These are phyloP conservation scores for Discostella stelligera DNA, from an alignment of 352 stramenopile genomes.

Conservation along the genomic window DNA sequence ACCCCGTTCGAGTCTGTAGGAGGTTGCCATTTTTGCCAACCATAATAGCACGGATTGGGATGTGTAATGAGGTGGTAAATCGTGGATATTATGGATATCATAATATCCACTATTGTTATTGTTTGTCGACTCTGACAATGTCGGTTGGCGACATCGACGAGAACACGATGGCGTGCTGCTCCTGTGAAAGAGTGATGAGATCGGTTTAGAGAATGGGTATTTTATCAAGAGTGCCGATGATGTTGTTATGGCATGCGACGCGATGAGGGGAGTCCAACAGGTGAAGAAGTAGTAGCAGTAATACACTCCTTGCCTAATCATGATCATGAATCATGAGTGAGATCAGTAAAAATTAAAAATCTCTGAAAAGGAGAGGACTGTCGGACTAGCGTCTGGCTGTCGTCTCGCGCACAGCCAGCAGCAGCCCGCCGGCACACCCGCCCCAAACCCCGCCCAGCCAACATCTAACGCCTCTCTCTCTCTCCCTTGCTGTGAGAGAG, in stretches of 20 bases:
- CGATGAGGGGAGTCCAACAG: neutral
- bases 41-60: constrained; percentile 28
- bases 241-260: neutral
- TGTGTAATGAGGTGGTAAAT: constrained; percentile 37
- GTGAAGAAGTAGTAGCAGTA: neutral
- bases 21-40: constrained; percentile 45
- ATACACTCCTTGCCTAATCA: neutral
- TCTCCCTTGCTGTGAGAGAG: no score
- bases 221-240: neutral
- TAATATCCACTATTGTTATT: neutral
- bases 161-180: neutral
- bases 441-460: no score
- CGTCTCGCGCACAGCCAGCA: no score
- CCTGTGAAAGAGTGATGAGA: neutral
- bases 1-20: constrained; percentile 47
- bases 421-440: no score
- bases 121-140: neutral
- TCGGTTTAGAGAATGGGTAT: neutral
- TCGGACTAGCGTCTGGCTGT: no score
- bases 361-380: no score
- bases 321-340: neutral
- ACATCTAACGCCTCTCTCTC: neutral
- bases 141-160: neutral
- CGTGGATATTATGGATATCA: neutral
- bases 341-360: no score